A percentile compares a stretch with the other conserved stretches of the same genome.
These are phyloP conservation scores for Pythium vanterpoolii DNA, from an alignment of 352 stramenopile species.

Conservation along the genomic window DNA sequence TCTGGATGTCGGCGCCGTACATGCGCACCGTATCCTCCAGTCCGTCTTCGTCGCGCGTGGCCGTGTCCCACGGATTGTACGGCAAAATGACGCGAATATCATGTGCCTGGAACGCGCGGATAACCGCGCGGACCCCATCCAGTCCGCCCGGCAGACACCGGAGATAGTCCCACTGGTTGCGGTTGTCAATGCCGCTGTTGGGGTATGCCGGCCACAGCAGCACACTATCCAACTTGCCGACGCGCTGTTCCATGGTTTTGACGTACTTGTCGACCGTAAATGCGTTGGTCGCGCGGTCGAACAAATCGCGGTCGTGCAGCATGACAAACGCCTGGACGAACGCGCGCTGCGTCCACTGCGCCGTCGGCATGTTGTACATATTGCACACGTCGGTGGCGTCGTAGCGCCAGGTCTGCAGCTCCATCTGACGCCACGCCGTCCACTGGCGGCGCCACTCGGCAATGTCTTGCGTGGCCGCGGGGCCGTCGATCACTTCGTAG, in stretches of 20 bases:
- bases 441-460: slow-evolving; percentile 57
- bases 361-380: slow-evolving; percentile 61
- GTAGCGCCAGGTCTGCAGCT: slow-evolving; percentile 66
- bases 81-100: slow-evolving; percentile 68
- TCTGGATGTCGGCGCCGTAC: slow-evolving; percentile 71
- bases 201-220: slow-evolving; percentile 81
- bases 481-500: slow-evolving; percentile 80
- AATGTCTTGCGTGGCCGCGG: slow-evolving; percentile 28
- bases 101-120: slow-evolving; percentile 58
- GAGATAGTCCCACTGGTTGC: slow-evolving; percentile 80
- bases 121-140: slow-evolving; percentile 36
- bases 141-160: slow-evolving; percentile 56
- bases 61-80: slow-evolving; percentile 85
- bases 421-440: slow-evolving; percentile 65
- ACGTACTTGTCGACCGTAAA: slow-evolving; percentile 78
- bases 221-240: slow-evolving; percentile 74
- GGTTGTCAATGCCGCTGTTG: slow-evolving; percentile 78
- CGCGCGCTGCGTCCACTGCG: slow-evolving; percentile 74
- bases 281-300: slow-evolving; percentile 51
- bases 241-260: slow-evolving; percentile 39
- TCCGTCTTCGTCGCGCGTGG: slow-evolving; percentile 52
- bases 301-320: slow-evolving; percentile 76
- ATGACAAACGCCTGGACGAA: slow-evolving; percentile 79
- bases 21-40: slow-evolving; percentile 57
- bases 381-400: slow-evolving; percentile 46